Evolutionary conservation across 805 yeast species (phyloP).

Genomic region (Candida mattraensis): DNA sequence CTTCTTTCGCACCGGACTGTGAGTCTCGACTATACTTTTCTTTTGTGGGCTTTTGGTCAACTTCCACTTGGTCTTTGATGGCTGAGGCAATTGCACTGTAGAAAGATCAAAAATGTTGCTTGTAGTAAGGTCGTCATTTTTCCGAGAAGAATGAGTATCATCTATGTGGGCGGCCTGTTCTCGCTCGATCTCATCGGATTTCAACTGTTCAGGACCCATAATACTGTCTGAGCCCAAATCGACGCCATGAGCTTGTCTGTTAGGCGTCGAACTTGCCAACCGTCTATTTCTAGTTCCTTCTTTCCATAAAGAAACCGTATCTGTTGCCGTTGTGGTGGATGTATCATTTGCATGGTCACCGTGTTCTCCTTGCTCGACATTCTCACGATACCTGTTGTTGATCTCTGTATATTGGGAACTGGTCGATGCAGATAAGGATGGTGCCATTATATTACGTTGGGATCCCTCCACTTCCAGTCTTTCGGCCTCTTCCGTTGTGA

Average conservation of each 20-base stretch:
- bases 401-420: constrained; percentile 16
- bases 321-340: constrained; percentile 18
- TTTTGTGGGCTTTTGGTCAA: constrained; percentile 14
- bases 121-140: constrained; percentile 18
- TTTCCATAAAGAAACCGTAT: constrained; percentile 20
- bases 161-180: constrained; percentile 9
- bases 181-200: constrained; percentile 17
- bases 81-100: constrained; percentile 12
- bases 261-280: constrained; percentile 26
- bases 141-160: constrained; percentile 3
- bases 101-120: constrained; percentile 22
- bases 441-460: constrained; percentile 1
- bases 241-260: constrained; percentile 10
- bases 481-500: constrained; percentile 22
- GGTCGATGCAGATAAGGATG: constrained; percentile 13
- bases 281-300: constrained; percentile 17
- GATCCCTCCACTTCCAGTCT: constrained; percentile 3
- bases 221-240: constrained; percentile 10
- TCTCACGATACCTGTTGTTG: constrained; percentile 18
- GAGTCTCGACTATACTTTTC: constrained; percentile 10
- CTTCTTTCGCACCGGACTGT: constrained; percentile 18
- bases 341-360: constrained; percentile 13
- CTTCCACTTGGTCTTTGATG: constrained; percentile 14
- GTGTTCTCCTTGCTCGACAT: constrained; percentile 11
- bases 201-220: constrained; percentile 20